A percentile compares a stretch with the other conserved stretches of the same genome.
Evolutionary conservation across 2,329 filamentous ascomycete species (phyloP).

Genomic region (Annulohypoxylon truncatum): DNA sequence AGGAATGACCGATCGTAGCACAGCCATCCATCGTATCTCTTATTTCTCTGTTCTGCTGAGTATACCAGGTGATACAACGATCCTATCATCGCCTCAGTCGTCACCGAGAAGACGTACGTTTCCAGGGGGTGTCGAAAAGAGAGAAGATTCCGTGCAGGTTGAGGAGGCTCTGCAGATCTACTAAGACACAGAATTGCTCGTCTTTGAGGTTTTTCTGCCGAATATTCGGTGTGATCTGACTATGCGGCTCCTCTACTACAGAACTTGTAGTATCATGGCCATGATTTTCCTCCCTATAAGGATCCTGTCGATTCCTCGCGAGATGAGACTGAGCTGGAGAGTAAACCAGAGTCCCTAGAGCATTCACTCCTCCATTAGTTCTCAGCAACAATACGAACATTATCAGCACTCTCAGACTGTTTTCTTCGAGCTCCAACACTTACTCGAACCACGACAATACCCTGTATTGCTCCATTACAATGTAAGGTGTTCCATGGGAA

Average conservation of each 20-base stretch:
- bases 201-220: background rate
- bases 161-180: constrained; percentile 31
- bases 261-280: constrained; percentile 3
- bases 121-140: constrained; percentile 8
- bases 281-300: constrained; percentile 26
- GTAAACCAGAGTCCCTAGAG: constrained; percentile 6
- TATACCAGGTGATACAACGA: constrained; percentile 31
- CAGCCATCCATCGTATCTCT: constrained; percentile 21
- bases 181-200: background rate
- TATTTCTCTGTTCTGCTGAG: constrained; percentile 17
- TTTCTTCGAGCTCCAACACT: background rate
- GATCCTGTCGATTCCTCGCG: constrained; percentile 5
- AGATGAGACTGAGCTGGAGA: background rate
- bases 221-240: constrained; percentile 5
- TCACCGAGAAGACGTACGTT: constrained; percentile 29
- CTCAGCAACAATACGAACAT: background rate
- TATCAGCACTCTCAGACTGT: background rate
- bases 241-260: constrained; percentile 6
- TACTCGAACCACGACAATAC: background rate
- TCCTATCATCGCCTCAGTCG: constrained; percentile 36
- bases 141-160: constrained; percentile 4
- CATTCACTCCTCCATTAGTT: background rate
- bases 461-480: background rate
- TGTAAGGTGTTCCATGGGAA: constrained; percentile 18
- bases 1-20: constrained; percentile 18